Conservation (phyloP, 306 rosid genomes). For the Lotus japonicus region DNA sequence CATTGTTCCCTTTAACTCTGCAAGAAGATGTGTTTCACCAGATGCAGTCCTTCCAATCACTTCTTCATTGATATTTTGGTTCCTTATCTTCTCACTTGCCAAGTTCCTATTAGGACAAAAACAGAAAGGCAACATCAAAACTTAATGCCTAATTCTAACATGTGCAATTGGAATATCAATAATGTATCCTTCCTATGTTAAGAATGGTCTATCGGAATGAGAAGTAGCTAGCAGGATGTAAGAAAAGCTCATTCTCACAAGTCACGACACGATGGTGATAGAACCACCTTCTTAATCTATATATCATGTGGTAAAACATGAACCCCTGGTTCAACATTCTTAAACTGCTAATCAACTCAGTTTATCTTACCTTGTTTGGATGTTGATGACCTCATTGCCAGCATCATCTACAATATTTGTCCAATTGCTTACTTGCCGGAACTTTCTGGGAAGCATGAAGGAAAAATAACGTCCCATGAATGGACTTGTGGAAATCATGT, state of each 20-base stretch:
- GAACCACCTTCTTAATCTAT: background rate
- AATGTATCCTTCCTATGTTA: background rate
- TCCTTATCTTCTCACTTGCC: slow-evolving; percentile 12
- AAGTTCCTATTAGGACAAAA: slow-evolving; percentile 11
- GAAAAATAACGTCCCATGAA: slow-evolving; percentile 2
- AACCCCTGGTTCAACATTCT: background rate
- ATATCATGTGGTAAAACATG: background rate
- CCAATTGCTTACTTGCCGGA: slow-evolving; percentile 6
- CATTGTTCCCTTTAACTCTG: slow-evolving; percentile 25
- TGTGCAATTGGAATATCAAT: background rate
- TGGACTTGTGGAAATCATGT: slow-evolving; percentile 15
- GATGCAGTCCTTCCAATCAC: slow-evolving; percentile 23
- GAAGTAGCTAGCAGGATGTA: too few relatives aligned
- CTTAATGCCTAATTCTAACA: too few relatives aligned
- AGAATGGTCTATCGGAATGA: too few relatives aligned
- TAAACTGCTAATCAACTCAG: background rate
- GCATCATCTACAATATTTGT: slow-evolving; percentile 23
- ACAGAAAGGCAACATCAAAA: too few relatives aligned
- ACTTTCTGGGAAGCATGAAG: slow-evolving; percentile 13
- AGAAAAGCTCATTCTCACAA: background rate
- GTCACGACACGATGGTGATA: background rate
- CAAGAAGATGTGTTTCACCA: slow-evolving; percentile 22
- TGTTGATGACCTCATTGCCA: slow-evolving; percentile 21
- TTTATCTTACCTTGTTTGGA: slow-evolving; percentile 22
- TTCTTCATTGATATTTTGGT: slow-evolving; percentile 9